These are phyloP conservation scores for Coemansia sp. DNA, from an alignment of 192 early-diverging fungal genomes.

Conservation along the genomic window DNA sequence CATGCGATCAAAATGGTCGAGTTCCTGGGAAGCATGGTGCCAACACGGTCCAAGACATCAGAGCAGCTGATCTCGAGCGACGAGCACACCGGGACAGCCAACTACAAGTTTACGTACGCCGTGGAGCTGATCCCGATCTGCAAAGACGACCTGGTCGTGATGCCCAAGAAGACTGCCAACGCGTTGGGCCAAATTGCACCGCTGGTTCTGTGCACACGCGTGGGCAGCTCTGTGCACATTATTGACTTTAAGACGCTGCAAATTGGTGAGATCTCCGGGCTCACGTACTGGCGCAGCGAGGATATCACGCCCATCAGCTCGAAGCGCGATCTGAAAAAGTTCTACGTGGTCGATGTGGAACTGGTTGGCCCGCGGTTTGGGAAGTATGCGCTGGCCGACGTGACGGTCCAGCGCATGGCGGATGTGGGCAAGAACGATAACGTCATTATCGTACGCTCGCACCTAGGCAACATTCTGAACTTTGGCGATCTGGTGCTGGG, in stretches of 20 bases:
- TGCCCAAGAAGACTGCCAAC: constrained; percentile 83
- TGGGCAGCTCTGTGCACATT: constrained; percentile 81
- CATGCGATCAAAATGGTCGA: constrained; percentile 97
- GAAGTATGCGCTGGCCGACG: constrained; percentile 80
- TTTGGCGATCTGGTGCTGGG: constrained; percentile 89
- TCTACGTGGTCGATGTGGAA: constrained; percentile 92
- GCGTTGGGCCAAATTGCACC: constrained; percentile 79
- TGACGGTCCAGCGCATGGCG: constrained; percentile 73
- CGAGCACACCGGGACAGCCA: constrained; percentile 83
- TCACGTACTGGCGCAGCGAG: constrained; percentile 80
- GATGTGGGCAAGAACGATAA: constrained; percentile 84
- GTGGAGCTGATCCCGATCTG: constrained; percentile 95
- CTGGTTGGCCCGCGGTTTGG: constrained; percentile 70
- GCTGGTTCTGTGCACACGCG: constrained; percentile 76
- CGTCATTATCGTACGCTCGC: constrained; percentile 81
- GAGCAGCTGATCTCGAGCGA: constrained; percentile 97
- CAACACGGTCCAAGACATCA: constrained; percentile 81
- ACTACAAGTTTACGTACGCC: constrained; percentile 96
- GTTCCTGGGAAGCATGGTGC: constrained; percentile 83
- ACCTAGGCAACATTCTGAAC: constrained; percentile 86
- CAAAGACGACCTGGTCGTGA: constrained; percentile 89
- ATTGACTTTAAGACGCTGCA: constrained; percentile 86
- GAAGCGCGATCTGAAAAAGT: constrained; percentile 81
- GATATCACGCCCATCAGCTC: constrained; percentile 68
- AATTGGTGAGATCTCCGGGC: constrained; percentile 66